phyloP scores from a whole-genome alignment of 1,139 yeast genomes.

The Pichia norvegensis region DNA sequence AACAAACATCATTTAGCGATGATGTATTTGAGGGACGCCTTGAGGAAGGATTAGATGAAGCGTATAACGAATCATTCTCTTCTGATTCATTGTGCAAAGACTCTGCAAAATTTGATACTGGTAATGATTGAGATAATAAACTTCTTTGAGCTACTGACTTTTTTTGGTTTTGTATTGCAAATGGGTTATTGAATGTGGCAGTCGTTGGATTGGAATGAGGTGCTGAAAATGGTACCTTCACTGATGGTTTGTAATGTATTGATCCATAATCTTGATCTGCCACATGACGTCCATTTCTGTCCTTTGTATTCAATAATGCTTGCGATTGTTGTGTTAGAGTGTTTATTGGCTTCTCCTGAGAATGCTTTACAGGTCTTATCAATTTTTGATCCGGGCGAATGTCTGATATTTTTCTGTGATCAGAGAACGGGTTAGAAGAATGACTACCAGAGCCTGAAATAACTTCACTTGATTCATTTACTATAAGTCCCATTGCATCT shows the following conservation, averaged over 20 bases:
- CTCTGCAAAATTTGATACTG: constrained; percentile 7
- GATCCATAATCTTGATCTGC: constrained; percentile 6
- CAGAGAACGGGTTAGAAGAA: constrained; percentile 13
- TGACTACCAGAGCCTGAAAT: not conserved
- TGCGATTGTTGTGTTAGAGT: constrained; percentile 10
- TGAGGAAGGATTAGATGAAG: constrained; percentile 58
- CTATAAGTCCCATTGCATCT: constrained; percentile 27
- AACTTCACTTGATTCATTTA: constrained; percentile 16
- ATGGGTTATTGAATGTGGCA: constrained; percentile 1
- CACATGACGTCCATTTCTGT: constrained; percentile 3
- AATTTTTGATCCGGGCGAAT: constrained; percentile 10
- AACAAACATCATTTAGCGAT: constrained; percentile 83
- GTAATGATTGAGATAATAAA: constrained; percentile 11
- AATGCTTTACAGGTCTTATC: constrained; percentile 5
- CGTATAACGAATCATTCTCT: constrained; percentile 12
- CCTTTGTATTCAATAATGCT: constrained; percentile 4
- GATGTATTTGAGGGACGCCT: constrained; percentile 63
- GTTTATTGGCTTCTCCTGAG: constrained; percentile 1
- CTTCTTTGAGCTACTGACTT: constrained; percentile 2
- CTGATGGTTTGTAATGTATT: not conserved
- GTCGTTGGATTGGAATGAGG: not conserved
- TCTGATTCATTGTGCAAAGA: not conserved
- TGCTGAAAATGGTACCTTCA: not conserved
- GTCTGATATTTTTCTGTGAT: constrained; percentile 17
- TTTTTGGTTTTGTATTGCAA: not conserved